Evolutionary conservation across 331 rosid genomes (phyloP).

Genomic region (Saraca asoca): DNA sequence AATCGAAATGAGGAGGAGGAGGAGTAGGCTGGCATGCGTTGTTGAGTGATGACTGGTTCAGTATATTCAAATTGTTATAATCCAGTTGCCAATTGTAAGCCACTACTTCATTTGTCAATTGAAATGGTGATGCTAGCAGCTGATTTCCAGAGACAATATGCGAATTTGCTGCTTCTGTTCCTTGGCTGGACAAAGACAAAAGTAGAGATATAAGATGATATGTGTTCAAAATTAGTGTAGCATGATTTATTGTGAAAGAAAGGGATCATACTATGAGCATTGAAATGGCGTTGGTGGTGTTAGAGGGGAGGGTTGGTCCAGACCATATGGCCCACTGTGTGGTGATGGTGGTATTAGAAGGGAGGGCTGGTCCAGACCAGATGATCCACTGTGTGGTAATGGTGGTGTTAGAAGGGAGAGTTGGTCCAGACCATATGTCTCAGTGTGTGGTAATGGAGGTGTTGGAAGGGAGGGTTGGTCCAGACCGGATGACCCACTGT

Average conservation of each 20-base stretch:
- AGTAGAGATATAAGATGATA: not conserved
- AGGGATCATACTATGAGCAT: constrained; percentile 51
- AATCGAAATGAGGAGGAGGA: constrained; percentile 33
- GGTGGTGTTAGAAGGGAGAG: constrained; percentile 52
- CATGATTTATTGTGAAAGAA: constrained; percentile 8
- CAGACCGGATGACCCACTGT: no score
- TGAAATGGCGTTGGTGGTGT: no score
- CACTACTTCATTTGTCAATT: constrained; percentile 25
- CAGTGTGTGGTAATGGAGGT: no score
- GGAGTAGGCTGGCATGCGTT: constrained; percentile 30
- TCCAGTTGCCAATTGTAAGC: constrained; percentile 36
- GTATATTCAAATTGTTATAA: constrained; percentile 17
- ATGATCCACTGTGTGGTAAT: no score
- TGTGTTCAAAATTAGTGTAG: not conserved
- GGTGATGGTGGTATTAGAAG: no score
- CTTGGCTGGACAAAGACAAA: constrained; percentile 40
- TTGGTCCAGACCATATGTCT: constrained; percentile 26
- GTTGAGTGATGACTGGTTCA: constrained; percentile 35
- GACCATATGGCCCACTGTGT: no score
- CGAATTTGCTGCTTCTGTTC: constrained; percentile 35
- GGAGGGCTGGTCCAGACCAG: no score
- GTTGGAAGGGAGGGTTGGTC: no score
- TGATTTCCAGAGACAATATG: constrained; percentile 21
- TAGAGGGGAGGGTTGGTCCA: no score
- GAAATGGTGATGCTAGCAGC: constrained; percentile 28